Percentiles rank a stretch among this genome's conserved stretches.
These are phyloP conservation scores for Lachnellula cervina DNA, from an alignment of 2,329 filamentous ascomycete species.

Conservation along the genomic window DNA sequence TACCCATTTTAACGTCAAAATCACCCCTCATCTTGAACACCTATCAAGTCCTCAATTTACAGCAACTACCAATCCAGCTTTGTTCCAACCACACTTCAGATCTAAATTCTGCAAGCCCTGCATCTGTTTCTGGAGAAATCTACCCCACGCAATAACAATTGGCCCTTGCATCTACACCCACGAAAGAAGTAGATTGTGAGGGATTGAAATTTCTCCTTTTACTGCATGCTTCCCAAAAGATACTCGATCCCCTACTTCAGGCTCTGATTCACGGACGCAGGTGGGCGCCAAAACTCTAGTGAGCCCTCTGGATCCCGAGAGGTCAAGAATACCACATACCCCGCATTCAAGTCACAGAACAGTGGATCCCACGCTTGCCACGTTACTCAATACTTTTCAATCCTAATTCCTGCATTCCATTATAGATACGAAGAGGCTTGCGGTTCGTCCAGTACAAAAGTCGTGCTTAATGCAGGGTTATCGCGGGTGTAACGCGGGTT, in stretches of 20 bases:
- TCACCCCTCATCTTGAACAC: background rate
- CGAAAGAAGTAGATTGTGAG: background rate
- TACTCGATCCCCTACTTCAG: background rate
- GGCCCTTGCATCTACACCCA: background rate
- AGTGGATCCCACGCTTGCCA: conserved; percentile 20
- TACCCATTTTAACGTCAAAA: background rate
- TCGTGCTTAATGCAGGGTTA: background rate
- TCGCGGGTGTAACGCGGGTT: background rate
- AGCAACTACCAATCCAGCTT: background rate
- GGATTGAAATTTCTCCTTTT: background rate
- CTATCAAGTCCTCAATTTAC: background rate
- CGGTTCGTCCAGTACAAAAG: background rate
- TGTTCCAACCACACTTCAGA: background rate
- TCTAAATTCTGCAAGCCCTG: background rate
- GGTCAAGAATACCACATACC: conserved; percentile 11
- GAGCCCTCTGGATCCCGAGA: background rate
- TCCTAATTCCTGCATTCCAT: background rate
- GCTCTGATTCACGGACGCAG: background rate
- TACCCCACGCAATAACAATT: background rate
- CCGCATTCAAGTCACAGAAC: conserved; percentile 14
- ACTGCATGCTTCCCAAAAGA: background rate
- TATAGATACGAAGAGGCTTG: background rate
- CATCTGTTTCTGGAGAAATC: background rate
- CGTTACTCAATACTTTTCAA: conserved; percentile 11
- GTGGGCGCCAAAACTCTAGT: background rate